These are phyloP conservation scores for Pythium sp. DNA, from an alignment of 352 stramenopile species.

Conservation along the genomic window DNA sequence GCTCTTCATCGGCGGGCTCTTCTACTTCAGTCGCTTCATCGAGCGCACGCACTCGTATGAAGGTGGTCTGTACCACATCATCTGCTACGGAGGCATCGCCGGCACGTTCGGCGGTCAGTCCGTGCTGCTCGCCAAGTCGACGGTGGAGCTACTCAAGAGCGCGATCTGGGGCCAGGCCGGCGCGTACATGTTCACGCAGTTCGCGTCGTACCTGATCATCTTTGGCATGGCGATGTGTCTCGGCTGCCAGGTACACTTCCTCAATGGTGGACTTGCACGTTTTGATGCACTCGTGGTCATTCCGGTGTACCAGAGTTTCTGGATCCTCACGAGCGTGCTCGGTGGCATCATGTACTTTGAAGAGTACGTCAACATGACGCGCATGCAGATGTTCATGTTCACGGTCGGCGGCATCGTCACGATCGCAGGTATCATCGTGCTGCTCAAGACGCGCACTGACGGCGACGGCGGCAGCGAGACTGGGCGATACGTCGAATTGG, in stretches of 20 bases:
- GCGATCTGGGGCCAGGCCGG: conserved; percentile 83
- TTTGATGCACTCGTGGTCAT: conserved; percentile 90
- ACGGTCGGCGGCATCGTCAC: conserved; percentile 68
- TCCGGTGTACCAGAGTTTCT: conserved; percentile 91
- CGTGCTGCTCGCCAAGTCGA: conserved; percentile 88
- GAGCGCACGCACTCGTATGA: conserved; percentile 67
- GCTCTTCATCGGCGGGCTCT: conserved; percentile 58
- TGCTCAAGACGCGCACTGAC: conserved; percentile 59
- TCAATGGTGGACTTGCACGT: conserved; percentile 85
- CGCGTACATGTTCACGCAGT: conserved; percentile 70
- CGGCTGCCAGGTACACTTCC: conserved; percentile 81
- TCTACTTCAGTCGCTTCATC: conserved; percentile 70
- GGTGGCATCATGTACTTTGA: conserved; percentile 92
- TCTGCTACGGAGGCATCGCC: conserved; percentile 87
- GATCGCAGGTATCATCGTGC: conserved; percentile 73
- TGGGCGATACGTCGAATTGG: conserved; percentile 64
- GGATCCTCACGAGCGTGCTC: conserved; percentile 88
- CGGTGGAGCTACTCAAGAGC: conserved; percentile 88
- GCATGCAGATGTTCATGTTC: conserved; percentile 77
- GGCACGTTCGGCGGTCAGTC: conserved; percentile 89
- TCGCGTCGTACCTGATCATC: conserved; percentile 82
- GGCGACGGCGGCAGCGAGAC: conserved; percentile 21
- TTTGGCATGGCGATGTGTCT: conserved; percentile 62
- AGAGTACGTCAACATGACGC: conserved; percentile 86
- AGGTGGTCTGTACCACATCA: conserved; percentile 72